phyloP scores from a whole-genome alignment of 2,329 filamentous ascomycete species.

The Aspergillus texensis region DNA sequence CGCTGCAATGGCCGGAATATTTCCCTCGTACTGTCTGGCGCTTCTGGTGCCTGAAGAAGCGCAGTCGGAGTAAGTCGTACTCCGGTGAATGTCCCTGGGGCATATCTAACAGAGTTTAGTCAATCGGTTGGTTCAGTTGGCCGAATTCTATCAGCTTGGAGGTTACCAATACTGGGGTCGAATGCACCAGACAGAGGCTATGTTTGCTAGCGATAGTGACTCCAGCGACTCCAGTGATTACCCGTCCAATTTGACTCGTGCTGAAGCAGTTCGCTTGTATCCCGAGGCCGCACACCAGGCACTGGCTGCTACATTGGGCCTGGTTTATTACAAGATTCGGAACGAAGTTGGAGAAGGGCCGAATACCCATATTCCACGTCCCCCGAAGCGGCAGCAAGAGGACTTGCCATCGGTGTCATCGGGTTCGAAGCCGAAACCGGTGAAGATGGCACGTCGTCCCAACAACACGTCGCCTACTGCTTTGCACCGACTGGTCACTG shows the following conservation, averaged over 20 bases:
- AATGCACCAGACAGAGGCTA: constrained; percentile 33
- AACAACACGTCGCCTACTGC: constrained; percentile 34
- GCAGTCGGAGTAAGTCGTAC: constrained; percentile 39
- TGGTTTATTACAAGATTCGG: constrained; percentile 46
- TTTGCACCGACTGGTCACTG: constrained; percentile 36
- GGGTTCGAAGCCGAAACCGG: constrained; percentile 37
- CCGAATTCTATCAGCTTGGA: constrained; percentile 44
- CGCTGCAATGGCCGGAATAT: constrained; percentile 39
- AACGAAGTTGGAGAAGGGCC: constrained; percentile 43
- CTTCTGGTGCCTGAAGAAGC: constrained; percentile 47
- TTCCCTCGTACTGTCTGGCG: constrained; percentile 45
- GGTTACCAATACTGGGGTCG: constrained; percentile 44
- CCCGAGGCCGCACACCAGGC: constrained; percentile 46
- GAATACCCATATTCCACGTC: constrained; percentile 29
- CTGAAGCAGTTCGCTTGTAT: constrained; percentile 38
- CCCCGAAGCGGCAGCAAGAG: constrained; percentile 40
- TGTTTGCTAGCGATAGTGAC: constrained; percentile 38
- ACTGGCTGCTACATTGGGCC: constrained; percentile 41
- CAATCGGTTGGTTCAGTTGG: constrained; percentile 41
- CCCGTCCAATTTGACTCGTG: constrained; percentile 37
- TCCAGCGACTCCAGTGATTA: constrained; percentile 43
- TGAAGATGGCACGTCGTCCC: constrained; percentile 38
- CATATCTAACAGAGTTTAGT: constrained; percentile 29
- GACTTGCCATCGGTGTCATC: constrained; percentile 35
- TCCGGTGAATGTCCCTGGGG: constrained; percentile 7